Conservation (phyloP, 1,284 basidiomycete genomes). For the Ceratobasidium sp. region DNA sequence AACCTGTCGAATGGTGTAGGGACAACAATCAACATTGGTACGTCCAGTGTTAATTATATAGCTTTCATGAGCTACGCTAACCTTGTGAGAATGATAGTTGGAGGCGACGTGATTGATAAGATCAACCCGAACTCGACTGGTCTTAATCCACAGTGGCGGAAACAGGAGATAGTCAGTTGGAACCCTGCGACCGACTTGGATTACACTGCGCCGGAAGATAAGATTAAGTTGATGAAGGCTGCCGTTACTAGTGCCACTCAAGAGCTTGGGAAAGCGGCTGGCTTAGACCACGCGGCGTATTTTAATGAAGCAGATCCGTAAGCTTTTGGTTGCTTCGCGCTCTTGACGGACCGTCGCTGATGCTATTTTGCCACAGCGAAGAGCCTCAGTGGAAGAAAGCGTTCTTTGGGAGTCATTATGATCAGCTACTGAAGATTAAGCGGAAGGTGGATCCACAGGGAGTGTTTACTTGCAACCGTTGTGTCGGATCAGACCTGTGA, state of each 20-base stretch:
- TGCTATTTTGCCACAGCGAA: not conserved
- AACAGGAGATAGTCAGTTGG: slow-evolving; percentile 56
- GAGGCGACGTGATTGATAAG: slow-evolving; percentile 60
- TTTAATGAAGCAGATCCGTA: slow-evolving; percentile 63
- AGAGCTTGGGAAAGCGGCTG: slow-evolving; percentile 52
- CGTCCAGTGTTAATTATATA: not conserved
- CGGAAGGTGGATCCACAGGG: slow-evolving; percentile 4
- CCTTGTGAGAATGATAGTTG: slow-evolving; percentile 52
- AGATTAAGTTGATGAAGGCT: too few relatives aligned
- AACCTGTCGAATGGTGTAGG: not conserved
- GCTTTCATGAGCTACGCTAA: too few relatives aligned
- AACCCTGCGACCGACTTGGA: slow-evolving; percentile 55
- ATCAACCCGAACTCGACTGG: slow-evolving; percentile 60
- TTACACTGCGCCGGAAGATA: slow-evolving; percentile 53
- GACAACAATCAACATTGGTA: slow-evolving; percentile 2
- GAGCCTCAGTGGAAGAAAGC: slow-evolving; percentile 29
- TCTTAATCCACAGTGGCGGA: slow-evolving; percentile 64
- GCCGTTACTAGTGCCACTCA: slow-evolving; percentile 28
- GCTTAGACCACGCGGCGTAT: slow-evolving; percentile 59
- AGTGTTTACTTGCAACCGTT: slow-evolving; percentile 23
- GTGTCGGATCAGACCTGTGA: not conserved
- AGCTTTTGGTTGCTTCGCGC: not conserved
- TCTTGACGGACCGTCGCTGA: too few relatives aligned
- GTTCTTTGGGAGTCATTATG: slow-evolving; percentile 20
- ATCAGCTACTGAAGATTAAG: slow-evolving; percentile 13